phyloP scores from a whole-genome alignment of 2,329 filamentous ascomycete species.

The Fusarium sp. region DNA sequence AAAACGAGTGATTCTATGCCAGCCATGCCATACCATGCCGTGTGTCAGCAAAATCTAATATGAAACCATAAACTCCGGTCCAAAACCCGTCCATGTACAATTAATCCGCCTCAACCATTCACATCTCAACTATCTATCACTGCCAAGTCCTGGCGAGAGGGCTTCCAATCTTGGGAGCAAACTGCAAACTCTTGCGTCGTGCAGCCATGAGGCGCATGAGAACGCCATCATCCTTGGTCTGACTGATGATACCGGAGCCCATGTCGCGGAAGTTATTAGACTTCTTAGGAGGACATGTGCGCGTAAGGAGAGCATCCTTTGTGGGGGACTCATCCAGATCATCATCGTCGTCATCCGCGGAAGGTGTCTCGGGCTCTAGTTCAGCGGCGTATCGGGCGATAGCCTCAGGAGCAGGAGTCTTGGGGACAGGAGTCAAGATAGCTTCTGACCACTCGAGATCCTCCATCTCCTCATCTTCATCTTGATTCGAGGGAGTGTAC shows the following conservation, averaged over 20 bases:
- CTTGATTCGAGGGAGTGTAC: conserved; percentile 62
- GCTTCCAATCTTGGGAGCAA: conserved; percentile 79
- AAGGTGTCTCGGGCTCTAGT: conserved; percentile 59
- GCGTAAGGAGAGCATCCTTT: conserved; percentile 57
- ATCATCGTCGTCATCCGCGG: conserved; percentile 47
- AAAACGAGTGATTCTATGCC: conserved; percentile 41
- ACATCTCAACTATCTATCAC: conserved; percentile 24
- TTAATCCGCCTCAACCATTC: conserved; percentile 9
- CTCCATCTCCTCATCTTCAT: conserved; percentile 54
- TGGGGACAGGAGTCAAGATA: conserved; percentile 67
- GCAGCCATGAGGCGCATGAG: conserved; percentile 75
- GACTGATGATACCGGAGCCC: conserved; percentile 59
- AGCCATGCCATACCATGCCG: conserved; percentile 31
- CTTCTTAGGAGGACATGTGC: conserved; percentile 69
- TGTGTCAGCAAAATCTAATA: conserved; percentile 20
- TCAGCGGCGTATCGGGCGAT: conserved; percentile 65
- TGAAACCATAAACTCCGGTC: conserved; percentile 32
- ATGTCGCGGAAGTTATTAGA: conserved; percentile 53
- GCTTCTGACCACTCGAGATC: conserved; percentile 57
- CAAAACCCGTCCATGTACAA: conserved; percentile 30
- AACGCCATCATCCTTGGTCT: conserved; percentile 67
- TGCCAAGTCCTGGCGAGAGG: conserved; percentile 72
- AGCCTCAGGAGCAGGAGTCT: conserved; percentile 68
- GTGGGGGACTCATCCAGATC: conserved; percentile 47
- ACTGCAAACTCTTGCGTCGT: conserved; percentile 80